Evolutionary conservation across 2,329 filamentous ascomycete genomes (phyloP).

Genomic region (Calonectria henricotiae): DNA sequence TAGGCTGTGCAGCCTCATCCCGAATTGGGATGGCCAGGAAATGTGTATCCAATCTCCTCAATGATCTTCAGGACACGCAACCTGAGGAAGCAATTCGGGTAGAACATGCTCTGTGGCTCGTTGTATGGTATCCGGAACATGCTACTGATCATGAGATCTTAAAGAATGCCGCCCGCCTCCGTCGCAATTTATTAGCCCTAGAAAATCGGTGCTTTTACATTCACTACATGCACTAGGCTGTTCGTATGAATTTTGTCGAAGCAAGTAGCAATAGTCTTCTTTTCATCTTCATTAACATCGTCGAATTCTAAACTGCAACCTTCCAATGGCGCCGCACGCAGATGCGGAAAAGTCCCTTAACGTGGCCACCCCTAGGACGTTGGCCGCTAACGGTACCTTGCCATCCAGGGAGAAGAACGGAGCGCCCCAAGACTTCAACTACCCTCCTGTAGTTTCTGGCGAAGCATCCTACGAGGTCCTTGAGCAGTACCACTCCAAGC

Average conservation of each 20-base stretch:
- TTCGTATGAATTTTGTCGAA: neutral
- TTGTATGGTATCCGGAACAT: constrained; percentile 22
- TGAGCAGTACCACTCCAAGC: constrained; percentile 58
- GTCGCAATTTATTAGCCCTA: constrained; percentile 3
- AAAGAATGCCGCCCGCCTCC: neutral
- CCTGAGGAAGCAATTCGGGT: constrained; percentile 35
- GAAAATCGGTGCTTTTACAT: neutral
- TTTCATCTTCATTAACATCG: neutral
- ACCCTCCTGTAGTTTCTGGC: constrained; percentile 48
- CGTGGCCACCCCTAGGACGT: constrained; percentile 28
- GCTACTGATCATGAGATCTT: constrained; percentile 36
- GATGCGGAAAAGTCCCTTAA: constrained; percentile 23
- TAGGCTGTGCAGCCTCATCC: constrained; percentile 16
- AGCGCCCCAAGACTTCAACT: constrained; percentile 46
- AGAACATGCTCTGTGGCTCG: constrained; percentile 45
- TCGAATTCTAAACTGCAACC: neutral
- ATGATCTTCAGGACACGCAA: constrained; percentile 17
- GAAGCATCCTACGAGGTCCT: constrained; percentile 52
- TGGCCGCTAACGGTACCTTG: constrained; percentile 28
- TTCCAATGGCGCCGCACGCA: constrained; percentile 40
- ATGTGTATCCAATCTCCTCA: constrained; percentile 32
- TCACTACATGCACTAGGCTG: constrained; percentile 31
- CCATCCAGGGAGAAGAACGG: constrained; percentile 29
- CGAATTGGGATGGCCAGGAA: constrained; percentile 30
- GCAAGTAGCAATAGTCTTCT: neutral